phyloP scores from a whole-genome alignment of 257 asterid species.

The Lithospermum erythrorhizon region DNA sequence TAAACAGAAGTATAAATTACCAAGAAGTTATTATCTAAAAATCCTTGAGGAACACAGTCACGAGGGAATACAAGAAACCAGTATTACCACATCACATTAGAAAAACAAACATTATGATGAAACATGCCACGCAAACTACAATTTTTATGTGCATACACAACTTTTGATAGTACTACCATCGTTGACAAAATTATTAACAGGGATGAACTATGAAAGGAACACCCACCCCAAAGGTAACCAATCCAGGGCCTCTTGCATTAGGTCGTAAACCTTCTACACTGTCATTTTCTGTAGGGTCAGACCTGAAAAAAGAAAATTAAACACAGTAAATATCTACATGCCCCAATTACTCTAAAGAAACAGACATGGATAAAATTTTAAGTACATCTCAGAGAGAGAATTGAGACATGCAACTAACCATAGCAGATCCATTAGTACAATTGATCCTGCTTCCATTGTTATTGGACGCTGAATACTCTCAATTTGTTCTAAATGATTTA shows the following conservation, averaged over 20 bases:
- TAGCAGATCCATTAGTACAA: slow-evolving; percentile 91
- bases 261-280: slow-evolving; percentile 98
- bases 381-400: slow-evolving; percentile 3
- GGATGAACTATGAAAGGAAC: slow-evolving; percentile 4
- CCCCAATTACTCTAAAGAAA: slow-evolving; percentile 5
- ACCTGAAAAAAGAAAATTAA: slow-evolving; percentile 43
- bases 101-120: not conserved
- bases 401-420: slow-evolving; percentile 45
- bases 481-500: slow-evolving; percentile 91
- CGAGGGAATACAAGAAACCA: not conserved
- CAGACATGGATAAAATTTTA: slow-evolving; percentile 3
- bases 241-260: slow-evolving; percentile 99
- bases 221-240: slow-evolving; percentile 98
- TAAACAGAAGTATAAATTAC: no score
- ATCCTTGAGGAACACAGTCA: not conserved
- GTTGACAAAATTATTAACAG: not conserved
- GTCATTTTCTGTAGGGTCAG: slow-evolving; percentile 99
- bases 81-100: not conserved
- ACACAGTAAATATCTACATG: not conserved
- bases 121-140: no score
- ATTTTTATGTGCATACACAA: no score
- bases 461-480: slow-evolving; percentile 95
- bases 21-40: no score
- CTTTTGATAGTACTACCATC: not conserved
- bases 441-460: slow-evolving; percentile 98